Conservation (phyloP, 2,329 filamentous ascomycete genomes). For the Zymoseptoria ardabiliae region DNA sequence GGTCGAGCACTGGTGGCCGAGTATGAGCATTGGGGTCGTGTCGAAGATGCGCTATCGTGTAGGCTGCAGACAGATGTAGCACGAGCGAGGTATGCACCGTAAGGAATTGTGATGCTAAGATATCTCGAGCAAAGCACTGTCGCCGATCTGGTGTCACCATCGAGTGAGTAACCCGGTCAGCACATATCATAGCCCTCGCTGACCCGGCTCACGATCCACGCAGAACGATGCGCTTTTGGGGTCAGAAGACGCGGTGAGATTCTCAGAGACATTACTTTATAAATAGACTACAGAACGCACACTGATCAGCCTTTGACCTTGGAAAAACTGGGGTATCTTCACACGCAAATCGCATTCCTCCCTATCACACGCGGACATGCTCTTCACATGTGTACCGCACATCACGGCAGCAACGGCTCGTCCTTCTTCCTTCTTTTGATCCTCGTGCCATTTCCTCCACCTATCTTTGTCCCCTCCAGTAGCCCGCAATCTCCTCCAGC, state of each 20-base stretch:
- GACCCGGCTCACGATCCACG: too few species aligned
- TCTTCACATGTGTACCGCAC: background rate
- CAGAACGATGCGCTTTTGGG: too few species aligned
- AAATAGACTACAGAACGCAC: background rate
- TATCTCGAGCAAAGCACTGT: too few species aligned
- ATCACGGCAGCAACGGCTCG: background rate
- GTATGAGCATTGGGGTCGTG: too few species aligned
- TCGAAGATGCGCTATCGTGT: too few species aligned
- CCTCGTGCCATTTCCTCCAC: slow-evolving; percentile 3
- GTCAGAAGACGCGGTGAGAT: background rate
- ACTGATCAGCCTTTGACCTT: background rate
- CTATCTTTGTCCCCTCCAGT: slow-evolving; percentile 52
- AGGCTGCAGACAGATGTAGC: too few species aligned
- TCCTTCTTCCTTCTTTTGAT: background rate
- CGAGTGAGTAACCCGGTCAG: background rate
- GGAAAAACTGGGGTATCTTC: background rate
- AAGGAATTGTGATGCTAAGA: too few species aligned
- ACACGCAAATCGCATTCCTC: background rate
- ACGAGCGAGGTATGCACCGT: too few species aligned
- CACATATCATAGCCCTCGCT: background rate
- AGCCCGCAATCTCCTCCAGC: slow-evolving; percentile 86
- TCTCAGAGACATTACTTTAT: background rate
- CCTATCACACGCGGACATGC: background rate
- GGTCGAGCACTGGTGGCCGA: too few species aligned
- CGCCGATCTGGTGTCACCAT: background rate